Evolutionary conservation across 202 grass and related monocot species (phyloP), one percentile per base, ranked within the genome.

Genomic region (Zizania palustris): DNA sequence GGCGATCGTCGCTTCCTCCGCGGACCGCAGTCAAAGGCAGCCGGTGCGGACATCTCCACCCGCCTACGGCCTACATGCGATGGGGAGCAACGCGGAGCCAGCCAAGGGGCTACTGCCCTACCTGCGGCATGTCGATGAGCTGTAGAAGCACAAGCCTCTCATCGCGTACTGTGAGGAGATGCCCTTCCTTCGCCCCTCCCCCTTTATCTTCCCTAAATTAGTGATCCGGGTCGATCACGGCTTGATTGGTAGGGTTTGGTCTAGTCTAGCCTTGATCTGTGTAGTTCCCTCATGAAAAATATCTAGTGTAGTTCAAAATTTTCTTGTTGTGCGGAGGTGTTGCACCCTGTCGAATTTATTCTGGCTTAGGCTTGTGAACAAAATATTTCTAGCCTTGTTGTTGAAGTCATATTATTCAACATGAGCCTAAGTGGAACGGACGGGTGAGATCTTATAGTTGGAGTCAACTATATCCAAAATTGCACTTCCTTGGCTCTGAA

Each of bases 101-200:
- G 96, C 89, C 41, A 99, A 99, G 87, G 79, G 75, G 53, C 84
- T 99, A 64, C 92, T 99, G 63, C 96, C 96, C 36, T 99, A 96
- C 83, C 88, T 99, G 50, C 96, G 96, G 78, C 90, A 92, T 63
- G 96, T 92, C 53, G 92, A 99, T 81, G 96, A 99, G 68, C 85
- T 99, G 61, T 92, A 99, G 87, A 99, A 99, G 92, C 96, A 99
- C 83, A 92, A 99, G 50, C 90, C 96, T 20, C 89, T 99, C 83
- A 88, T 99, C 72, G 89, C 96, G 88, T 99, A 99, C 85, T 99
- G 96, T 97, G 60, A 88, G 90, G 90, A 44, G 5, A 5, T 34
- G 53, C 34, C 50, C 7, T 40, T 16, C 61, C 21, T 16, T 7
- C n/a, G n/a, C 0, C 49, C 3, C 14, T 4, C 12, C 0, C 65